These are phyloP conservation scores for Phallus indusiatus DNA, from an alignment of 768 basidiomycete genomes.

Conservation along the genomic window DNA sequence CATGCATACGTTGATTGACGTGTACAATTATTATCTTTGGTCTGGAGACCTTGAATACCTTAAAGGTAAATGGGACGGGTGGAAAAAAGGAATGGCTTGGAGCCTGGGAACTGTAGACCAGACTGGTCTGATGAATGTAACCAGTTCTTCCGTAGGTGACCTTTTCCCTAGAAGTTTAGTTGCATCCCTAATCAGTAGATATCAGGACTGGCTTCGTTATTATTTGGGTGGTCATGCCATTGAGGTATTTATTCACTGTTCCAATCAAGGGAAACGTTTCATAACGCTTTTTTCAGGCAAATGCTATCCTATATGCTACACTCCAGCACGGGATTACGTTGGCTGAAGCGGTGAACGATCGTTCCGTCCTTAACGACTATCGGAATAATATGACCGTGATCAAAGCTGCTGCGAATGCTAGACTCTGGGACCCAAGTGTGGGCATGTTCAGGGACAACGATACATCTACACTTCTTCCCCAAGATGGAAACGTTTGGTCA, in stretches of 20 bases:
- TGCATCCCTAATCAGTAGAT: no score
- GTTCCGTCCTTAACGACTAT: not conserved
- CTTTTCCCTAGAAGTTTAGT: not conserved
- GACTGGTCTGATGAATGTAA: slow-evolving; percentile 44
- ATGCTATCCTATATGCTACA: slow-evolving; percentile 3
- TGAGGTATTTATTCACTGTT: not conserved
- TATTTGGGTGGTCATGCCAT: slow-evolving; percentile 1
- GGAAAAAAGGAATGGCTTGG: slow-evolving; percentile 4
- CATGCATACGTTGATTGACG: slow-evolving; percentile 1
- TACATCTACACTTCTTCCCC: slow-evolving; percentile 3
- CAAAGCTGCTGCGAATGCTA: slow-evolving; percentile 2
- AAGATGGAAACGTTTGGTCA: slow-evolving; percentile 6
- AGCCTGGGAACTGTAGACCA: slow-evolving; percentile 26
- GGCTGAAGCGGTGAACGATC: not conserved
- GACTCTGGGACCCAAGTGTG: slow-evolving; percentile 1
- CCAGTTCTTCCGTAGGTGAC: slow-evolving; percentile 22
- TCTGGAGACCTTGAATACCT: slow-evolving; percentile 5
- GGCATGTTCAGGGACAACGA: slow-evolving; percentile 6
- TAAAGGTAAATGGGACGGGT: slow-evolving; percentile 1
- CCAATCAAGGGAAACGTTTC: not conserved
- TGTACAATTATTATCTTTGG: slow-evolving; percentile 4
- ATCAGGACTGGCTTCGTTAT: slow-evolving; percentile 2
- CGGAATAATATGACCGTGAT: slow-evolving; percentile 1
- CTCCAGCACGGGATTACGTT: not conserved
- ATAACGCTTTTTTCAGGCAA: not conserved